phyloP scores from a whole-genome alignment of 176 grass and related monocot genomes.

The Cenchrus fungigraminus region DNA sequence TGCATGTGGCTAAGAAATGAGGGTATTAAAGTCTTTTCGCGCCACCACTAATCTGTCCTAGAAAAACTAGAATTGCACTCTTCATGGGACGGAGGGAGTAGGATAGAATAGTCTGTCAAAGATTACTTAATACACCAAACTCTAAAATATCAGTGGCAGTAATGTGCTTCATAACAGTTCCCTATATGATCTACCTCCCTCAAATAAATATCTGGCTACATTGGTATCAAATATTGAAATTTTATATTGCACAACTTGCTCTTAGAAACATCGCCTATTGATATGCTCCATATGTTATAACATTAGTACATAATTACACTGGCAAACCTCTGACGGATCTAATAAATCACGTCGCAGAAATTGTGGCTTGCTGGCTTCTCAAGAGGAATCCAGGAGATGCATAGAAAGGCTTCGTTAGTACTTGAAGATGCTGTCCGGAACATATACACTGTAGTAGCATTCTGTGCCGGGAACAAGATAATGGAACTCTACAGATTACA shows the following conservation, averaged over 20 bases:
- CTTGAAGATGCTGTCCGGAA: constrained; percentile 99
- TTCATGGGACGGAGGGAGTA: neutral
- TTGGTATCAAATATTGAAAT: neutral
- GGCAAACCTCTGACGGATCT: constrained; percentile 22
- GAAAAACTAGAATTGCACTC: too few relatives aligned
- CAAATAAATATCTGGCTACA: neutral
- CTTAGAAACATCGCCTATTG: neutral
- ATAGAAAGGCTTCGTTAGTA: constrained; percentile 96
- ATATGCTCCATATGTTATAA: constrained; percentile 23
- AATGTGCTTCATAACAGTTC: constrained; percentile 26
- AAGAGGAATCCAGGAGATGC: constrained; percentile 99
- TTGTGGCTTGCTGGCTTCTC: constrained; percentile 99
- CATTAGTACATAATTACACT: constrained; percentile 18
- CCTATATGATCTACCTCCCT: neutral
- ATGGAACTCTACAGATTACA: constrained; percentile 93
- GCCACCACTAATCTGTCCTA: too few relatives aligned
- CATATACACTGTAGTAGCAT: constrained; percentile 99
- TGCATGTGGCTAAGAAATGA: too few relatives aligned
- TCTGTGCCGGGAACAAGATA: constrained; percentile 98
- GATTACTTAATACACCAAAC: constrained; percentile 8
- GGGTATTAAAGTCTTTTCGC: too few relatives aligned
- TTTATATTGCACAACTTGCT: neutral
- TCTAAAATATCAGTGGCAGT: neutral
- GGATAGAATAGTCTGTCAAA: neutral
- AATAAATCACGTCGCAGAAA: constrained; percentile 70